phyloP scores from a whole-genome alignment of 306 rosid species.

The Quercus cerris region DNA sequence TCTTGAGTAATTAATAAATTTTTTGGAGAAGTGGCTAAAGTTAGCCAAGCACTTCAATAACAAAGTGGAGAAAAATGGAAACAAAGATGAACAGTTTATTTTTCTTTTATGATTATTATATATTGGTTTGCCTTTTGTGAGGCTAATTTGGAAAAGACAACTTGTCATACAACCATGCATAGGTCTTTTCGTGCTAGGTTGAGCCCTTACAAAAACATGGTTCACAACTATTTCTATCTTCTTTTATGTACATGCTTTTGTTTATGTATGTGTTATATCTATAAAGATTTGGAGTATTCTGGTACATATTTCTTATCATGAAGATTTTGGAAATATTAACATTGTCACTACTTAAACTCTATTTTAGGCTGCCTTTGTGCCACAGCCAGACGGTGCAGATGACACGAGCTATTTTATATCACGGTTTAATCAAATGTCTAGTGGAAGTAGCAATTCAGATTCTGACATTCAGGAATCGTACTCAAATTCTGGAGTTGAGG shows the following conservation, averaged over 20 bases:
- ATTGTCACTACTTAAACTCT: background rate
- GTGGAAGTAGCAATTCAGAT: conserved; percentile 1
- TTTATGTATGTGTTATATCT: background rate
- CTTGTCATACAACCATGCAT: background rate
- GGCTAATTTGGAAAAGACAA: background rate
- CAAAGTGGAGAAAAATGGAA: background rate
- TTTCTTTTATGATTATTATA: background rate
- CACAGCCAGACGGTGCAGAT: conserved; percentile 2
- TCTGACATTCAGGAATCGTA: background rate
- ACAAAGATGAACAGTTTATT: background rate
- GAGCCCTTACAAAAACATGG: background rate
- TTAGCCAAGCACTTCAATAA: background rate
- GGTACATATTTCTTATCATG: background rate
- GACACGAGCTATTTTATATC: conserved; percentile 4
- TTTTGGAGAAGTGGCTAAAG: background rate
- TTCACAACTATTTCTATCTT: background rate
- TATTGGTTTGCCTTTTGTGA: background rate
- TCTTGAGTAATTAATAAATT: background rate
- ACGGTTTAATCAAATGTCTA: background rate
- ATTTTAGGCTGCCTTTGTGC: conserved; percentile 5
- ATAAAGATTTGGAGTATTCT: background rate
- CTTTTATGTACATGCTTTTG: background rate
- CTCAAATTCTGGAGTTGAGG: conserved; percentile 8
- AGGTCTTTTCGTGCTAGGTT: background rate
- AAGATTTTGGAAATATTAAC: background rate